Percentiles rank a stretch among this genome's conserved stretches.
phyloP scores from a whole-genome alignment of 169 alveolate genomes.

The Plasmodium gonderi region DNA sequence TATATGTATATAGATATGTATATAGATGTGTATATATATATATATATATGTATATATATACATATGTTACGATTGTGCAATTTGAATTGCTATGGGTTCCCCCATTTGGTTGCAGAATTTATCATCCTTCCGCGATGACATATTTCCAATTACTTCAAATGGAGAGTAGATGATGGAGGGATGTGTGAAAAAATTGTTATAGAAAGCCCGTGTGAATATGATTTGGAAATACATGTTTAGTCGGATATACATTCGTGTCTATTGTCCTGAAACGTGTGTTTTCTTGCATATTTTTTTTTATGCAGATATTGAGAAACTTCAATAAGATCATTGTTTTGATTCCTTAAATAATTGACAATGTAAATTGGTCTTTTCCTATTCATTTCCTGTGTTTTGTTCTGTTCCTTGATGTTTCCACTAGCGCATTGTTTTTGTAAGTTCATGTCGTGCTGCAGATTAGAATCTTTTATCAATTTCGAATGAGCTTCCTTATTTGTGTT shows the following conservation, averaged over 20 bases:
- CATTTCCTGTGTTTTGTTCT: neutral
- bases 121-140: too few relatives aligned
- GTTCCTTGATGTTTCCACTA: neutral
- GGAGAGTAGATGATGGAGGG: too few relatives aligned
- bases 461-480: neutral
- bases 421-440: neutral
- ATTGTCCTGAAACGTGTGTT: neutral
- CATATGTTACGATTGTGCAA: too few relatives aligned
- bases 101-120: too few relatives aligned
- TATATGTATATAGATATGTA: too few relatives aligned
- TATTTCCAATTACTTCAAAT: too few relatives aligned
- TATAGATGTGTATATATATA: too few relatives aligned
- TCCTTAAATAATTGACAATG: conserved; percentile 30
- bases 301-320: conserved; percentile 28
- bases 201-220: too few relatives aligned
- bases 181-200: too few relatives aligned
- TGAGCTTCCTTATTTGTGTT: neutral
- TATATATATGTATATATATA: too few relatives aligned
- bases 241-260: neutral
- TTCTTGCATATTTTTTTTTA: neutral
- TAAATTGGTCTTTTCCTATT: conserved; percentile 20
- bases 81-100: too few relatives aligned
- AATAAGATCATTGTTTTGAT: conserved; percentile 31
- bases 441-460: neutral
- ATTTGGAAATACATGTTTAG: too few relatives aligned